phyloP scores from a whole-genome alignment of 257 asterid species.

The Handroanthus guayacan region DNA sequence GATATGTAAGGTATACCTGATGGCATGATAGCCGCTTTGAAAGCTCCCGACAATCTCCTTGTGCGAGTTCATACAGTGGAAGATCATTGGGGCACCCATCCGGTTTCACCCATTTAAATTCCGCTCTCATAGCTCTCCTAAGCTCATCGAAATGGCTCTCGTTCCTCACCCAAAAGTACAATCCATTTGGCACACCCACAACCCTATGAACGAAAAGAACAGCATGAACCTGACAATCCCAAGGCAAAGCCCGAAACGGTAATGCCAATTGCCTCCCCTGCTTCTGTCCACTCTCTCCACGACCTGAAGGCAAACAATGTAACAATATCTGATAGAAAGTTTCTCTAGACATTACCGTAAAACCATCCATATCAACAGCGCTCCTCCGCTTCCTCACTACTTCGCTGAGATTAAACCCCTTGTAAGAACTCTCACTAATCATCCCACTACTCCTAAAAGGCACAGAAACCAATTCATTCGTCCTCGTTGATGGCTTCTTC shows the following conservation, averaged over 20 bases:
- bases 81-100: constrained; percentile 83
- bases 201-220: constrained; percentile 87
- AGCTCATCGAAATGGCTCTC: constrained; percentile 70
- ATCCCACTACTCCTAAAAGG: constrained; percentile 54
- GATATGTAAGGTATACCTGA: constrained; percentile 71
- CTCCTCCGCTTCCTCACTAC: constrained; percentile 87
- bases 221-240: constrained; percentile 85
- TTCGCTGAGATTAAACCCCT: constrained; percentile 64
- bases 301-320: constrained; percentile 87
- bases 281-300: constrained; percentile 48
- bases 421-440: constrained; percentile 59
- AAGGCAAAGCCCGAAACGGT: constrained; percentile 80
- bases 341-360: constrained; percentile 62
- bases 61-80: constrained; percentile 77
- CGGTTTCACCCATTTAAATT: constrained; percentile 86
- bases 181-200: constrained; percentile 75
- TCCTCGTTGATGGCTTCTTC: constrained; percentile 53
- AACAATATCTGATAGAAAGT: constrained; percentile 83
- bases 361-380: constrained; percentile 97
- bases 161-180: constrained; percentile 87
- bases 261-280: constrained; percentile 66
- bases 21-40: constrained; percentile 82
- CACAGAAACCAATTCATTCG: constrained; percentile 43
- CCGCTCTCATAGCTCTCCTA: constrained; percentile 60
- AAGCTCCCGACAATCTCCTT: constrained; percentile 61